Base-by-base conservation (phyloP, 495 filamentous ascomycete genomes). In the Evernia prunastri region DNA sequence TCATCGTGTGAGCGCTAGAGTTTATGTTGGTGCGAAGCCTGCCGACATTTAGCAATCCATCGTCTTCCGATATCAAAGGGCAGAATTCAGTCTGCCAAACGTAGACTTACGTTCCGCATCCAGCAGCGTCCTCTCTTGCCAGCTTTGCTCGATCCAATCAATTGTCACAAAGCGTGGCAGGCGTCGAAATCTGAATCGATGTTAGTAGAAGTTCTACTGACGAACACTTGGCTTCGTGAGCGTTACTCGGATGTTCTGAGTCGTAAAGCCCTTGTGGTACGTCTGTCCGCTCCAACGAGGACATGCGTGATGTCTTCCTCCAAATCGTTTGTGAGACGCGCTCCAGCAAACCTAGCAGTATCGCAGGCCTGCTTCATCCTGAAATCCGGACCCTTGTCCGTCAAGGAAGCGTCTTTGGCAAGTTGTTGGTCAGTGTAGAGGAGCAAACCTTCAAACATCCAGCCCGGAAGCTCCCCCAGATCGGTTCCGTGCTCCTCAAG, bases 81-180 rank as follows among this genome's bases (percentile, higher is more conserved):
- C 43, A 51, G 47, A 29, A 51, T 15, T 15, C 47, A 23, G 5
- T n/a, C 25, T 51, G 25, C 47, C 47, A 51, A 27, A 51, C 23
- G 25, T 51, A 51, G 11, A 60, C 60, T 20, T 56, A 74, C 74
- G 75, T 67, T 92, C 90, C 81, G 97, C 94, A 71, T 97, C 91
- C 60, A 97, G 69, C 53, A 89, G 66, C 11, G 93, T 96, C 63
- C 80, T 80, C 73, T 91, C 87, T 63, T 76, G 75, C 90, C 92
- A 95, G 69, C 89, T 88, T 63, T 91, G 84, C 58, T 85, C 80
- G 1, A 96, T 76, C 94, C 94, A 98, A 25, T 79, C 77, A 31
- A 77, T 67, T 2, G 75, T 84, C 17, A 97, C 88, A 31, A 96
- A 74, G 68, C 92, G 80, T 1, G 93, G 91, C 20, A 91, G 66